Percentiles rank a stretch among this genome's conserved stretches.
Conservation (phyloP, 1,284 basidiomycete genomes). For the Papiliotrema laurentii region DNA sequence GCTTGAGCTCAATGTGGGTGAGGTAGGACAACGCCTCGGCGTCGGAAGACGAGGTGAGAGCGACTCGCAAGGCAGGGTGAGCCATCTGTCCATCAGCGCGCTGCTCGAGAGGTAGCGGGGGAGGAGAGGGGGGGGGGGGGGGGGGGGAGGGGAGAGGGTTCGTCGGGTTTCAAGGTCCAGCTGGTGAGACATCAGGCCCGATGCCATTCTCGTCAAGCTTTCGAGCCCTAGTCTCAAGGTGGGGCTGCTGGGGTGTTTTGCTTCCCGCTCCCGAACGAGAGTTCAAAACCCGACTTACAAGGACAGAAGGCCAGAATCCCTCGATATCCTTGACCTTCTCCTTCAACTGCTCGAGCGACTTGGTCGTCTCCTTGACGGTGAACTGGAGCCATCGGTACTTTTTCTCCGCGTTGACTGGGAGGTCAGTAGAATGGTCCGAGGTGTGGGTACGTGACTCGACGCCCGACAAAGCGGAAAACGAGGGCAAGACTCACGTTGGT, state of each 20-base stretch:
- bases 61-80: slow-evolving; percentile 24
- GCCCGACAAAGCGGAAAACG: too few species aligned
- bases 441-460: too few species aligned
- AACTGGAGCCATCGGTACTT: slow-evolving; percentile 24
- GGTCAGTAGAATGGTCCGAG: too few species aligned
- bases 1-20: slow-evolving; percentile 40
- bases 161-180: too few species aligned
- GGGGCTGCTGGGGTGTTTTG: too few species aligned
- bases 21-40: slow-evolving; percentile 40
- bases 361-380: slow-evolving; percentile 22
- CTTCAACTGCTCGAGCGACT: slow-evolving; percentile 24
- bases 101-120: too few species aligned
- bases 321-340: slow-evolving; percentile 33
- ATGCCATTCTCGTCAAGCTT: too few species aligned
- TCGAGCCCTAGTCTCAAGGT: too few species aligned
- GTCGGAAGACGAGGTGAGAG: slow-evolving; percentile 34
- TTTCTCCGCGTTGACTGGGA: slow-evolving; percentile 30
- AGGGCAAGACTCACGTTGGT: slow-evolving; percentile 15
- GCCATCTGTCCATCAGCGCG: neutral
- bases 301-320: slow-evolving; percentile 36
- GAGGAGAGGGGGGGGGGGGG: too few species aligned
- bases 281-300: slow-evolving; percentile 29
- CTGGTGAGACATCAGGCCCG: too few species aligned
- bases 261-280: too few species aligned
- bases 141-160: too few species aligned